Conservation (phyloP, 306 rosid species). For the Lathyrus tuberosus region DNA sequence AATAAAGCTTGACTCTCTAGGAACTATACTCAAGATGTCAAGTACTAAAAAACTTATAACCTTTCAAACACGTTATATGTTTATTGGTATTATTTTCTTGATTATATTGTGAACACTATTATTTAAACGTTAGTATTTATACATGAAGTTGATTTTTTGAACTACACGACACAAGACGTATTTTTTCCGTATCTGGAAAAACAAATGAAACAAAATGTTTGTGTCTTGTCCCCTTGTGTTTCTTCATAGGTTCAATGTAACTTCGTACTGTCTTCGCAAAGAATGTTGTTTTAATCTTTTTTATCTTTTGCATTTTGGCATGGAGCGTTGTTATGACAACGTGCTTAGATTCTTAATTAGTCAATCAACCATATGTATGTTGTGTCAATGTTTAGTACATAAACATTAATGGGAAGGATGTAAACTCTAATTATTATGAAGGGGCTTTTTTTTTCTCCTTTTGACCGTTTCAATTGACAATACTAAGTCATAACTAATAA, state of each 20-base stretch:
- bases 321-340: constrained; percentile 15
- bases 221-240: neutral
- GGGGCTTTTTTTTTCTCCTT: constrained; percentile 35
- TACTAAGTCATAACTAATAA: constrained; percentile 36
- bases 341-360: constrained; percentile 18
- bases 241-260: constrained; percentile 42
- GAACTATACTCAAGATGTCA: constrained; percentile 23
- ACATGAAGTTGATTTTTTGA: constrained; percentile 29
- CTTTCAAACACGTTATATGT: constrained; percentile 41
- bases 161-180: neutral
- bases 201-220: too few relatives aligned
- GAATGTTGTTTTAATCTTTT: neutral
- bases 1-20: constrained; percentile 36
- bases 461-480: constrained; percentile 55
- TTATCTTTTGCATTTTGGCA: neutral
- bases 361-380: constrained; percentile 36
- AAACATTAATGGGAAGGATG: neutral
- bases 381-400: neutral
- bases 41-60: neutral
- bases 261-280: constrained; percentile 37
- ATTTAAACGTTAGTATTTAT: neutral
- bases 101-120: constrained; percentile 32
- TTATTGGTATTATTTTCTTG: neutral
- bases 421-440: neutral
- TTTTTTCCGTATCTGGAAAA: too few relatives aligned